A percentile compares a stretch with the other conserved stretches of the same genome.
Conservation (phyloP, 148 eudicot genomes). For the Rhododendron kiyosumense region DNA sequence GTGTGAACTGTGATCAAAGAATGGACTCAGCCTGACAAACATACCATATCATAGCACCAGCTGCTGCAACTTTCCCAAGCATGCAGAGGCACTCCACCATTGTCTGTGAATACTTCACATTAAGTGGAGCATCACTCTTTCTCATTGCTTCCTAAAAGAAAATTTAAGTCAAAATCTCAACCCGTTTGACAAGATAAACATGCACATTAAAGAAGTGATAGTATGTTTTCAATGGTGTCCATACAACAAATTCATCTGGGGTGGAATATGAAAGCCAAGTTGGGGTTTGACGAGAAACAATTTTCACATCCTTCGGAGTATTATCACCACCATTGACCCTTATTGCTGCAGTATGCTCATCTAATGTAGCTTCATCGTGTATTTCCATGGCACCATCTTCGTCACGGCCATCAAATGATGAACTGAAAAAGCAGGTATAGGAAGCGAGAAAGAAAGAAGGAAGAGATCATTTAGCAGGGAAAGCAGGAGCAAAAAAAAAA, state of each 20-base stretch:
- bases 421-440: constrained; percentile 34
- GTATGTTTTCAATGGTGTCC: constrained; percentile 17
- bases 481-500: neutral
- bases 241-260: constrained; percentile 97
- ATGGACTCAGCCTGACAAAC: neutral
- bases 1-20: constrained; percentile 10
- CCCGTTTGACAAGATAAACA: constrained; percentile 6
- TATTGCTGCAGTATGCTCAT: constrained; percentile 32
- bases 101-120: constrained; percentile 91
- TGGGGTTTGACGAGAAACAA: constrained; percentile 64
- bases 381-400: constrained; percentile 53
- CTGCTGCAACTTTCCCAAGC: constrained; percentile 98
- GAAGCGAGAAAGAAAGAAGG: neutral
- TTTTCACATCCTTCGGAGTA: constrained; percentile 43
- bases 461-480: constrained; percentile 3
- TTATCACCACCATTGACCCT: constrained; percentile 62
- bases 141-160: constrained; percentile 76
- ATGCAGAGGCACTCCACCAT: constrained; percentile 95
- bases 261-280: constrained; percentile 85
- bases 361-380: constrained; percentile 36
- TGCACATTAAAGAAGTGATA: constrained; percentile 13
- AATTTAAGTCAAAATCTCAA: constrained; percentile 20
- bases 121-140: constrained; percentile 80
- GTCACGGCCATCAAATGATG: constrained; percentile 67
- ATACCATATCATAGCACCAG: constrained; percentile 97